Evolutionary conservation across 176 grass and related monocot species (phyloP).

Genomic region (Urochloa ruziziensis): DNA sequence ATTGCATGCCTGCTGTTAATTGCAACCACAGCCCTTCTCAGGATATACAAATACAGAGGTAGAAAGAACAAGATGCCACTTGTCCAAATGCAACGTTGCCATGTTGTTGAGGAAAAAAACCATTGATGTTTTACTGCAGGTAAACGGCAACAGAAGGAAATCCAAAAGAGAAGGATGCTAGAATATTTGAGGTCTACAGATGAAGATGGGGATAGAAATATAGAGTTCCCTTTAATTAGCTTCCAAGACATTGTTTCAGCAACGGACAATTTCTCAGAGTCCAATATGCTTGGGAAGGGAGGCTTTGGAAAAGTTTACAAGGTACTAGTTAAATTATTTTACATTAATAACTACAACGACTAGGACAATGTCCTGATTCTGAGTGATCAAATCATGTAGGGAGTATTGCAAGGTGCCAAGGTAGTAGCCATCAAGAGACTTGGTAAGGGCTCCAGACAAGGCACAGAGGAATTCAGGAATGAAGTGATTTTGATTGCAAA

Average conservation of each 20-base stretch:
- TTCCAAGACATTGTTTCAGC: conserved; percentile 24
- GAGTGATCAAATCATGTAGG: too few relatives aligned
- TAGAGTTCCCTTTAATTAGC: conserved; percentile 16
- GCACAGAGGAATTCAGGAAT: conserved; percentile 20
- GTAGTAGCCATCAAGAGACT: conserved; percentile 26
- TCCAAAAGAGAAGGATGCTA: neutral
- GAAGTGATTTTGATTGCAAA: conserved; percentile 3
- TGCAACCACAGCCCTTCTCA: neutral
- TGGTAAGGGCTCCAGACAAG: neutral
- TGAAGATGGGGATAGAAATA: neutral
- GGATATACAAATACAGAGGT: conserved; percentile 18
- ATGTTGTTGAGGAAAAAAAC: neutral
- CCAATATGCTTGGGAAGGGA: too few relatives aligned
- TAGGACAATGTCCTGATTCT: too few relatives aligned
- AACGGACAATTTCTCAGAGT: conserved; percentile 26
- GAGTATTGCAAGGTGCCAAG: too few relatives aligned
- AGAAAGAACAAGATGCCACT: neutral
- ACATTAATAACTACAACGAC: too few relatives aligned
- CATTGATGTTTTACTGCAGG: neutral
- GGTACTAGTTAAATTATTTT: conserved; percentile 18
- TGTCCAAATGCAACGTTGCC: neutral
- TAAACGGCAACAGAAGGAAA: neutral
- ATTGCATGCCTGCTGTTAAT: neutral
- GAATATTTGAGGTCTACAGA: neutral
- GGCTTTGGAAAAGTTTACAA: conserved; percentile 26